A percentile compares a stretch with the other conserved stretches of the same genome.
These are phyloP conservation scores for Diutina siamensis DNA, from an alignment of 1,139 yeast species.

Conservation along the genomic window DNA sequence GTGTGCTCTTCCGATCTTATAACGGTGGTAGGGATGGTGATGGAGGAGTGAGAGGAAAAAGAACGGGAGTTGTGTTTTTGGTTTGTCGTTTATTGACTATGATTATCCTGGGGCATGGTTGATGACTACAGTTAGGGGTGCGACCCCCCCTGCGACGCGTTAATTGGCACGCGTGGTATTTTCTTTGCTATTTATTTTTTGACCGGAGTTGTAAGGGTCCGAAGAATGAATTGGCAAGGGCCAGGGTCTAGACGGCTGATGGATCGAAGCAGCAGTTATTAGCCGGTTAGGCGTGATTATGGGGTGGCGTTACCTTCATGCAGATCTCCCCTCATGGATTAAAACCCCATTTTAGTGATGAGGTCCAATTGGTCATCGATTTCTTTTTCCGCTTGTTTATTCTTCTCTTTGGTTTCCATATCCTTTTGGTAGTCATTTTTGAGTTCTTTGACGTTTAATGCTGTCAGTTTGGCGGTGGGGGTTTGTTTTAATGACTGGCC, in stretches of 20 bases:
- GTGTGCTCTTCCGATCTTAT: no score
- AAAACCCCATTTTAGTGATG: background rate
- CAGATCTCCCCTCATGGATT: background rate
- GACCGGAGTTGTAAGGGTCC: no score
- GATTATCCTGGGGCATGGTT: background rate
- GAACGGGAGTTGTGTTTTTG: no score
- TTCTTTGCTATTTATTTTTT: no score
- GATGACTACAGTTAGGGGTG: background rate
- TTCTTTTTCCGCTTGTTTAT: slow-evolving; percentile 37
- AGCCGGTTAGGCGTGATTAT: no score
- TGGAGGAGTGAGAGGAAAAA: no score
- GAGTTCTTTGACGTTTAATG: slow-evolving; percentile 22
- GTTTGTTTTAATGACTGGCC: slow-evolving; percentile 9
- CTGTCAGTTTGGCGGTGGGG: slow-evolving; percentile 11
- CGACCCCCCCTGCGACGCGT: background rate
- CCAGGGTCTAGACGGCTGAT: no score
- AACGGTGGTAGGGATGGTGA: no score
- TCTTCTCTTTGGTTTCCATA: slow-evolving; percentile 23
- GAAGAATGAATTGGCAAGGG: no score
- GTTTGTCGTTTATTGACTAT: no score
- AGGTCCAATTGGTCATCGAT: background rate
- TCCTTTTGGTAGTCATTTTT: slow-evolving; percentile 34
- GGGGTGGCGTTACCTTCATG: background rate
- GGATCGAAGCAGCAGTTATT: no score
- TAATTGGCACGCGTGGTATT: background rate